Evolutionary conservation across 345 rosid species (phyloP).

Genomic region (Arabidopsis suecica): DNA sequence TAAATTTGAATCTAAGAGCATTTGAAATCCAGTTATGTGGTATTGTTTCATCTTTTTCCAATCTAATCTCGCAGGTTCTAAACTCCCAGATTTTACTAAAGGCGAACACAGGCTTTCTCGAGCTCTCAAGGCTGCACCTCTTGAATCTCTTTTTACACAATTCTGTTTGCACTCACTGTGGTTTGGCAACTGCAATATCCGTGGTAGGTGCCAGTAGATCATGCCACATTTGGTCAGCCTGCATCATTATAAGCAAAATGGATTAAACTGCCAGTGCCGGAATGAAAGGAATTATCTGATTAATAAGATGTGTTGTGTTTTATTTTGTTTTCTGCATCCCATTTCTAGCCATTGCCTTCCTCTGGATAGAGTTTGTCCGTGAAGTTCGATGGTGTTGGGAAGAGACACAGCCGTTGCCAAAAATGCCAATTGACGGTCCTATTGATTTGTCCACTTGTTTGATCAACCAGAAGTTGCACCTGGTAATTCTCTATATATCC

Average conservation of each 20-base stretch:
- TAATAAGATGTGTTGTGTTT: slow-evolving; percentile 9
- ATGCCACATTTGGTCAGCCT: slow-evolving; percentile 20
- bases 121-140: slow-evolving; percentile 85
- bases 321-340: slow-evolving; percentile 31
- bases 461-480: slow-evolving; percentile 89
- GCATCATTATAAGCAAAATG: slow-evolving; percentile 19
- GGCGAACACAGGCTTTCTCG: slow-evolving; percentile 75
- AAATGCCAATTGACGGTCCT: slow-evolving; percentile 62
- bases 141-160: slow-evolving; percentile 80
- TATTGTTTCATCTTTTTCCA: slow-evolving; percentile 33
- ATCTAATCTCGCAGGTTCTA: slow-evolving; percentile 55
- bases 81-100: slow-evolving; percentile 56
- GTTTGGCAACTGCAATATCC: slow-evolving; percentile 92
- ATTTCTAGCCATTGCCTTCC: slow-evolving; percentile 75
- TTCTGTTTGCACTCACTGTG: slow-evolving; percentile 87
- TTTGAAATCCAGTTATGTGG: slow-evolving; percentile 14
- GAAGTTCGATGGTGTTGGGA: slow-evolving; percentile 99
- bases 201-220: slow-evolving; percentile 61
- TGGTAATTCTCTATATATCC: slow-evolving; percentile 58
- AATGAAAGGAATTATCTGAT: background rate
- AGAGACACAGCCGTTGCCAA: slow-evolving; percentile 87
- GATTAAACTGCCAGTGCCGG: background rate
- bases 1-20: background rate
- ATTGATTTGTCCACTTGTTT: slow-evolving; percentile 90
- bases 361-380: slow-evolving; percentile 95